phyloP scores from a whole-genome alignment of 106 monocot species.

The Phalaenopsis equestris region DNA sequence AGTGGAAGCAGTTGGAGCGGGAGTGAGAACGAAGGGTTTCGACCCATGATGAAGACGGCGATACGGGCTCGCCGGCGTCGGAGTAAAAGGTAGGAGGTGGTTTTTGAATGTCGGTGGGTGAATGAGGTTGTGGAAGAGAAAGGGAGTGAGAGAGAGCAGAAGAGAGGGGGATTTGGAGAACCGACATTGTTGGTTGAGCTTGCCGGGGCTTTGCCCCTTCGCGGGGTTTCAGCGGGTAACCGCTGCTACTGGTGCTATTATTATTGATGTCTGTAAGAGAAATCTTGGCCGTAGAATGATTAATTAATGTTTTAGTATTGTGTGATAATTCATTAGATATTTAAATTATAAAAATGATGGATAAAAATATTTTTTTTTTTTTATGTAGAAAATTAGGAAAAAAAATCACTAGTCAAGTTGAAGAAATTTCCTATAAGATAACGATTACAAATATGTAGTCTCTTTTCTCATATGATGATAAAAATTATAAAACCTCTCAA shows the following conservation, averaged over 20 bases:
- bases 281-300: too few species aligned
- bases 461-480: too few species aligned
- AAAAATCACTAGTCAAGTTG: too few species aligned
- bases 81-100: neutral
- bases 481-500: too few species aligned
- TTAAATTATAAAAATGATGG: too few species aligned
- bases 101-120: neutral
- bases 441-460: too few species aligned
- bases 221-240: neutral
- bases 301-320: too few species aligned
- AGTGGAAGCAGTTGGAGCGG: constrained; percentile 25
- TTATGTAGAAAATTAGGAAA: too few species aligned
- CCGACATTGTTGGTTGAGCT: neutral
- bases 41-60: constrained; percentile 43
- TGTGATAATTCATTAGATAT: too few species aligned
- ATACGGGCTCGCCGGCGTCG: neutral
- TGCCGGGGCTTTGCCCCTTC: neutral
- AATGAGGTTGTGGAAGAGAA: neutral
- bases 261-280: too few species aligned
- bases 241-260: neutral
- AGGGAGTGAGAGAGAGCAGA: neutral
- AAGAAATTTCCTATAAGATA: too few species aligned
- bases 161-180: neutral
- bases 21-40: constrained; percentile 66
- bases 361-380: too few species aligned